These are phyloP conservation scores for Dioscorea zingiberensis DNA, from an alignment of 106 monocot genomes.

Conservation along the genomic window DNA sequence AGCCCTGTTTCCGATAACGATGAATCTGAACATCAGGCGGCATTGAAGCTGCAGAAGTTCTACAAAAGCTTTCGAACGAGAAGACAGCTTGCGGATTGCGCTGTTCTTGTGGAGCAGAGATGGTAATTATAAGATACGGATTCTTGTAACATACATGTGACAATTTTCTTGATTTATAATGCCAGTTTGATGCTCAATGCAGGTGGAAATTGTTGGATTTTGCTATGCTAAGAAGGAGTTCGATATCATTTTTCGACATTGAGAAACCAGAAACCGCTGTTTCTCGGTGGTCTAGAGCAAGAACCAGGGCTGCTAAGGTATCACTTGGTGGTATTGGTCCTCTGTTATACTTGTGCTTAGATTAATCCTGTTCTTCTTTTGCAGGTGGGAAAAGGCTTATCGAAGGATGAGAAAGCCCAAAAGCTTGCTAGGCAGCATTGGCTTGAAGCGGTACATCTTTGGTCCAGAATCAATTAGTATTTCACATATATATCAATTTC, in stretches of 20 bases:
- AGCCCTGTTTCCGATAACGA: neutral
- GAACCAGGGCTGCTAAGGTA: slow-evolving; percentile 89
- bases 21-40: slow-evolving; percentile 58
- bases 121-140: slow-evolving; percentile 51
- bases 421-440: slow-evolving; percentile 98
- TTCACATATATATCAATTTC: too few species aligned
- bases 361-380: neutral
- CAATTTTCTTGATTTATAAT: too few species aligned
- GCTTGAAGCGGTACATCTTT: slow-evolving; percentile 82
- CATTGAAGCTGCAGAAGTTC: slow-evolving; percentile 81
- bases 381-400: slow-evolving; percentile 92
- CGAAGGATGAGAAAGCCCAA: slow-evolving; percentile 78
- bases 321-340: too few species aligned
- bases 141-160: too few species aligned
- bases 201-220: slow-evolving; percentile 99
- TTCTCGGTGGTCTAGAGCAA: slow-evolving; percentile 81
- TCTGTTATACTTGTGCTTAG: too few species aligned
- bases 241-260: slow-evolving; percentile 85
- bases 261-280: slow-evolving; percentile 72
- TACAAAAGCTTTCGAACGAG: slow-evolving; percentile 87
- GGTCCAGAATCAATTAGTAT: neutral
- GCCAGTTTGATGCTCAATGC: neutral
- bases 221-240: slow-evolving; percentile 76
- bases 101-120: slow-evolving; percentile 77
- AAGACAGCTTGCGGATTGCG: slow-evolving; percentile 84